phyloP scores from a whole-genome alignment of 805 yeast species.

The Kazachstania taianensis region DNA sequence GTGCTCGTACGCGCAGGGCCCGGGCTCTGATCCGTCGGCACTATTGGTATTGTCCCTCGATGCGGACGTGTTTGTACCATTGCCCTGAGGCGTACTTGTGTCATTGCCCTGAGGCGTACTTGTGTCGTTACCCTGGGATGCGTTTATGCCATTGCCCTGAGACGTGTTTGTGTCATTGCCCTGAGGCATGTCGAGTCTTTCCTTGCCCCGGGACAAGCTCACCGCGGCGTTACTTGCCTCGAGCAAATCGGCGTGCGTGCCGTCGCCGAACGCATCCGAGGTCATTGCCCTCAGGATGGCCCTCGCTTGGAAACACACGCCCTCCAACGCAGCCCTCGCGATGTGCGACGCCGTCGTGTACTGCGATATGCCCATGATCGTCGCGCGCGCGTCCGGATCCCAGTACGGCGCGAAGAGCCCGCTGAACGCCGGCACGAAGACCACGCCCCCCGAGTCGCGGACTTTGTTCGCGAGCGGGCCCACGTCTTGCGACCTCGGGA shows the following conservation, averaged over 20 bases:
- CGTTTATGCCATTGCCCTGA: too few species aligned
- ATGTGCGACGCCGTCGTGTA: constrained; percentile 86
- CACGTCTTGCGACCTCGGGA: constrained; percentile 72
- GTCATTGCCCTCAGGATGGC: constrained; percentile 88
- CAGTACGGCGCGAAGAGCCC: background rate
- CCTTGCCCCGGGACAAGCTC: too few species aligned
- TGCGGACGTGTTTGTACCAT: constrained; percentile 1
- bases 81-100: too few species aligned
- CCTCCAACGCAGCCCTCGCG: constrained; percentile 91
- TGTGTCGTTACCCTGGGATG: too few species aligned
- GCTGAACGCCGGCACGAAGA: constrained; percentile 43
- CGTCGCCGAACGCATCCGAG: constrained; percentile 55
- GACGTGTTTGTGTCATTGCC: too few species aligned
- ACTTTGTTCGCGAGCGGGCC: constrained; percentile 86
- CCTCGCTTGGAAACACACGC: constrained; percentile 87
- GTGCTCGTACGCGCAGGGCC: constrained; percentile 31
- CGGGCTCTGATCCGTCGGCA: constrained; percentile 13
- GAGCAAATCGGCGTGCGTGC: constrained; percentile 5
- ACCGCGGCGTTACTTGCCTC: too few species aligned
- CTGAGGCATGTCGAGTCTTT: too few species aligned
- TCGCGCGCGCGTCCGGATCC: constrained; percentile 69
- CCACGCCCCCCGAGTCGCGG: constrained; percentile 77
- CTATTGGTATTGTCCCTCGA: background rate
- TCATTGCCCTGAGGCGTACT: too few species aligned
- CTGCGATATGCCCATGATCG: constrained; percentile 87